These are phyloP conservation scores for Torrubiellomyces zombiae DNA, from an alignment of 2,329 filamentous ascomycete genomes.

Conservation along the genomic window DNA sequence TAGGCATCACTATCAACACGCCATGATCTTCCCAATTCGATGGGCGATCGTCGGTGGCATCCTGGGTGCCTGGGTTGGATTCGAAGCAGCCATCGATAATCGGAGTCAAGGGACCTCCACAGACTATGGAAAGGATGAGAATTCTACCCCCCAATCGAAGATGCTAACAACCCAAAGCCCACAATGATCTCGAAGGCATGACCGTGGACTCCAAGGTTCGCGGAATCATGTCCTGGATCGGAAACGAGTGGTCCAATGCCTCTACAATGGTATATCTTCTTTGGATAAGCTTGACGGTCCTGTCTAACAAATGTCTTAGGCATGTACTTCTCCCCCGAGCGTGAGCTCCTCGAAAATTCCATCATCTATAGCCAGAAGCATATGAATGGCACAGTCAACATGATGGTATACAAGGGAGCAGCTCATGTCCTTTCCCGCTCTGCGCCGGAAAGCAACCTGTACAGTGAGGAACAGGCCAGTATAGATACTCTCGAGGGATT, in stretches of 20 bases:
- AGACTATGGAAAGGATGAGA: no score
- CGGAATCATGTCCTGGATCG: conserved; percentile 34
- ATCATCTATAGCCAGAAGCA: conserved; percentile 42
- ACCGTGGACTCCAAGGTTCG: conserved; percentile 38
- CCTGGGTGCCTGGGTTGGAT: no score
- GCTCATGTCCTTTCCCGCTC: conserved; percentile 28
- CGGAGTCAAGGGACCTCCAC: no score
- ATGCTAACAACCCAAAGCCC: no score
- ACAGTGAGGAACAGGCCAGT: conserved; percentile 28
- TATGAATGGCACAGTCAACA: conserved; percentile 14
- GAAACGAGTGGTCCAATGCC: conserved; percentile 21
- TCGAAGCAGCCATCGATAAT: no score
- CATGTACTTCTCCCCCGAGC: conserved; percentile 34
- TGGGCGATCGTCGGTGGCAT: no score
- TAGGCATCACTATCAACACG: no score
- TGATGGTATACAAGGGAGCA: conserved; percentile 28
- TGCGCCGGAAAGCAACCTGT: conserved; percentile 30
- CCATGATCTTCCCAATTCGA: no score
- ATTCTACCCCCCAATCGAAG: no score
- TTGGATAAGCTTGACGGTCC: no score
- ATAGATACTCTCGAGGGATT: conserved; percentile 35
- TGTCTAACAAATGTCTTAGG: no score
- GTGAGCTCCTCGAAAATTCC: conserved; percentile 42
- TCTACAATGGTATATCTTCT: no score
- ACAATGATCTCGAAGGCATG: conserved; percentile 35